A percentile compares a stretch with the other conserved stretches of the same genome.
These are phyloP conservation scores for Pseudocercospora ulei DNA, from an alignment of 2,329 filamentous ascomycete genomes.

Conservation along the genomic window DNA sequence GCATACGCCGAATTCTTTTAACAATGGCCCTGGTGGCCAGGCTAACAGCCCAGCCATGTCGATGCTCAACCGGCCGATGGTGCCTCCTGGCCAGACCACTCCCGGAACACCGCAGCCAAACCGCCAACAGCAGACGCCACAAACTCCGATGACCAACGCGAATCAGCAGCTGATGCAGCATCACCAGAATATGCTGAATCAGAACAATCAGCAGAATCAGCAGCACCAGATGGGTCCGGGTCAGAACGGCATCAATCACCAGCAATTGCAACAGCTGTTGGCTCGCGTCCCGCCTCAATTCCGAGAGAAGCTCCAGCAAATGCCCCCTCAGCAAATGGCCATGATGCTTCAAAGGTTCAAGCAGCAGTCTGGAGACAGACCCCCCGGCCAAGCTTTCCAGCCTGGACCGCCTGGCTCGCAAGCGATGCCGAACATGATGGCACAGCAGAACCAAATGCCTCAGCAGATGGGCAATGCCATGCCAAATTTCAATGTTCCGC, in stretches of 20 bases:
- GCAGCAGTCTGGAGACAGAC: conserved; percentile 13
- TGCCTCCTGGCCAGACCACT: conserved; percentile 37
- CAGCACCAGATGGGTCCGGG: conserved; percentile 25
- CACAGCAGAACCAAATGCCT: conserved; percentile 12
- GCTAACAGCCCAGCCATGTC: conserved; percentile 41
- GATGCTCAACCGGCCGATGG: conserved; percentile 43
- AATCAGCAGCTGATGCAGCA: conserved; percentile 27
- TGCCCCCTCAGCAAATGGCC: conserved; percentile 18
- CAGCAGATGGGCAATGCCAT: conserved; percentile 20
- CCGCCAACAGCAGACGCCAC: conserved; percentile 27
- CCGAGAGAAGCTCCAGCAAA: conserved; percentile 16
- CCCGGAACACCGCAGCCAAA: conserved; percentile 32
- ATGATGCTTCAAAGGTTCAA: conserved; percentile 15
- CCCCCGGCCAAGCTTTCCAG: conserved; percentile 1
- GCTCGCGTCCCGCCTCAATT: conserved; percentile 17
- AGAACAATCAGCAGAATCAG: conserved; percentile 34
- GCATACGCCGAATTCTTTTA: conserved; percentile 36
- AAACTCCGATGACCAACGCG: conserved; percentile 24
- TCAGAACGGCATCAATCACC: conserved; percentile 15
- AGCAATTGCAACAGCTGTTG: conserved; percentile 13
- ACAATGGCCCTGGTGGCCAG: conserved; percentile 28
- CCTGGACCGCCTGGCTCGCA: conserved; percentile 10
- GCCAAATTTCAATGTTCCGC: conserved; percentile 23
- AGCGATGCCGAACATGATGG: conserved; percentile 17
- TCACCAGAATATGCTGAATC: conserved; percentile 30